Evolutionary conservation across 208 protist genomes (phyloP).

Genomic region (Crithidia expoeki): DNA sequence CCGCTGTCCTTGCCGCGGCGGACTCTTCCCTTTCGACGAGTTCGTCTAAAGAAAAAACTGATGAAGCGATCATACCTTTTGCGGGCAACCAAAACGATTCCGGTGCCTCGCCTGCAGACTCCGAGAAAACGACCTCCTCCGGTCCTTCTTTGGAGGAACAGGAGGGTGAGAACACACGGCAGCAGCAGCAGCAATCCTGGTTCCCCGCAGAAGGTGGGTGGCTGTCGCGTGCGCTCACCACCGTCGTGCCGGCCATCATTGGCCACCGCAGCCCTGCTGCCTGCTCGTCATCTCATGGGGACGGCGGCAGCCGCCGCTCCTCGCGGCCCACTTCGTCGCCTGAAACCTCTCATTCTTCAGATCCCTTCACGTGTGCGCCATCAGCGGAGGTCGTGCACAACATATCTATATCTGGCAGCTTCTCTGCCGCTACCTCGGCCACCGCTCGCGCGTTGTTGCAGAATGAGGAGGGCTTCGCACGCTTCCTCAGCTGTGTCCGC

Average conservation of each 20-base stretch:
- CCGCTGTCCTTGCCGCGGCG: neutral
- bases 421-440: slow-evolving; percentile 9
- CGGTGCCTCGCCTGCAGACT: neutral
- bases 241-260: slow-evolving; percentile 20
- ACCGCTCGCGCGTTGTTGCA: slow-evolving; percentile 19
- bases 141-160: neutral
- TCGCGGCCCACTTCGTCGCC: neutral
- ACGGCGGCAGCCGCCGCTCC: neutral
- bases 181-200: neutral
- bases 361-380: slow-evolving; percentile 5
- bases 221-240: slow-evolving; percentile 22
- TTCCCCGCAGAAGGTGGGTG: no score
- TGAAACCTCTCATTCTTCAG: neutral
- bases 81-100: neutral
- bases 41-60: neutral
- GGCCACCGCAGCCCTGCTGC: slow-evolving; percentile 1
- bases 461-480: slow-evolving; percentile 30
- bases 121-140: neutral
- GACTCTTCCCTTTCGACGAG: neutral
- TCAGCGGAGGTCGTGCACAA: slow-evolving; percentile 10
- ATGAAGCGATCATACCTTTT: neutral
- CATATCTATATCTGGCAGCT: slow-evolving; percentile 14
- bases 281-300: neutral
- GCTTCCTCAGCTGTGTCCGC: slow-evolving; percentile 34
- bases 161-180: neutral